Evolutionary conservation across 768 basidiomycete species (phyloP).

Genomic region (Cyclocybe aegerita): DNA sequence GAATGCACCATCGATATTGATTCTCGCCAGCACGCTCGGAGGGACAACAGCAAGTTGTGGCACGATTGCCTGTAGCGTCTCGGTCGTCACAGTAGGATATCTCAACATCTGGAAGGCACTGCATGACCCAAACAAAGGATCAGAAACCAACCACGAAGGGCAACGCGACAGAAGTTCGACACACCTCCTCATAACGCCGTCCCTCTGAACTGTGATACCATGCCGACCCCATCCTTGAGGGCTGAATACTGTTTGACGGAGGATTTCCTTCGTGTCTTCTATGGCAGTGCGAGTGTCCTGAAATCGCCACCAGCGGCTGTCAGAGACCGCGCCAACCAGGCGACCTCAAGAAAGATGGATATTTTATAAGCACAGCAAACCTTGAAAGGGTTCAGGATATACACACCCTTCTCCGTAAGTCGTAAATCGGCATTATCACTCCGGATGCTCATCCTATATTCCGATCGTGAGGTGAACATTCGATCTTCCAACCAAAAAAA

Average conservation of each 20-base stretch:
- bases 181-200: conserved; percentile 45
- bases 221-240: conserved; percentile 44
- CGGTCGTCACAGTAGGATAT: conserved; percentile 50
- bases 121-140: background rate
- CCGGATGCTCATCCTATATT: conserved; percentile 85
- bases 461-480: conserved; percentile 91
- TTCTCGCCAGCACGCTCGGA: conserved; percentile 51
- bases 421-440: conserved; percentile 89
- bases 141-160: background rate
- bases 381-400: background rate
- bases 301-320: conserved; percentile 41
- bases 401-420: conserved; percentile 71
- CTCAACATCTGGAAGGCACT: conserved; percentile 79
- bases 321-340: conserved; percentile 43
- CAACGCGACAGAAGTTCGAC: conserved; percentile 1
- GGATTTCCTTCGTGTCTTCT: conserved; percentile 30
- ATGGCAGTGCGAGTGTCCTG: conserved; percentile 31
- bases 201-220: conserved; percentile 43
- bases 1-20: conserved; percentile 68
- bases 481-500: conserved; percentile 54
- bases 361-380: background rate
- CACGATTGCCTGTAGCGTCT: conserved; percentile 38
- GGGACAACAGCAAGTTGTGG: conserved; percentile 54
- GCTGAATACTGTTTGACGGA: conserved; percentile 37
- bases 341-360: conserved; percentile 30